phyloP scores from a whole-genome alignment of 441 rosid species.

The Theobroma grandiflorum region DNA sequence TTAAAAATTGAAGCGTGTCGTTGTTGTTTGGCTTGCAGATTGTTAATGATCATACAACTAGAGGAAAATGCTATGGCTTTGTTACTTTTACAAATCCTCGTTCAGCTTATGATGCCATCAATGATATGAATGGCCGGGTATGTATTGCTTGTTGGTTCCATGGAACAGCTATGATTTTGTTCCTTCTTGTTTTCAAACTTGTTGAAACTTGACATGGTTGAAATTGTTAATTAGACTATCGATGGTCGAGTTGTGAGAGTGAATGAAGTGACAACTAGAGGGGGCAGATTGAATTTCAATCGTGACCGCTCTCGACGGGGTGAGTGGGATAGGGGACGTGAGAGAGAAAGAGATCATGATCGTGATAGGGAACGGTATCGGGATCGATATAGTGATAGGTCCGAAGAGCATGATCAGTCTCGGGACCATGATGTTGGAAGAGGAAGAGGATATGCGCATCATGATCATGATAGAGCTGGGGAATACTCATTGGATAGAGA shows the following conservation, averaged over 20 bases:
- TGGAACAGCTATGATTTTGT: background rate
- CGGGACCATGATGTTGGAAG: slow-evolving; percentile 48
- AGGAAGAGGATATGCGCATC: slow-evolving; percentile 56
- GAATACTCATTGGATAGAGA: slow-evolving; percentile 54
- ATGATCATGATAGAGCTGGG: slow-evolving; percentile 48
- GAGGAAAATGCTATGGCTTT: slow-evolving; percentile 88
- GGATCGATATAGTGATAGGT: slow-evolving; percentile 58
- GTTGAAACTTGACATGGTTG: slow-evolving; percentile 32
- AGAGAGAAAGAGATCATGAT: slow-evolving; percentile 59
- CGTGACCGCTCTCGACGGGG: slow-evolving; percentile 47
- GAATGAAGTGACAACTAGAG: slow-evolving; percentile 74
- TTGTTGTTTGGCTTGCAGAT: slow-evolving; percentile 53
- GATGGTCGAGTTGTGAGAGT: slow-evolving; percentile 82
- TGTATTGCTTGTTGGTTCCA: slow-evolving; percentile 24
- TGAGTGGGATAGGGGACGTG: slow-evolving; percentile 55
- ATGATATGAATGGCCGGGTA: slow-evolving; percentile 91
- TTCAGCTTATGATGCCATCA: slow-evolving; percentile 80
- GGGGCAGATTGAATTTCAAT: slow-evolving; percentile 57
- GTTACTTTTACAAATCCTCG: slow-evolving; percentile 83
- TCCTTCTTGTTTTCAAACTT: slow-evolving; percentile 18
- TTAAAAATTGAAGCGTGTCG: background rate
- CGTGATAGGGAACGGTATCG: slow-evolving; percentile 48
- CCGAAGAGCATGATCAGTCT: slow-evolving; percentile 64
- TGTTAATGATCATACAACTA: slow-evolving; percentile 66
- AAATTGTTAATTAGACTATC: slow-evolving; percentile 54